Conservation (phyloP, 2,329 filamentous ascomycete species). For the Calonectria pteridis region DNA sequence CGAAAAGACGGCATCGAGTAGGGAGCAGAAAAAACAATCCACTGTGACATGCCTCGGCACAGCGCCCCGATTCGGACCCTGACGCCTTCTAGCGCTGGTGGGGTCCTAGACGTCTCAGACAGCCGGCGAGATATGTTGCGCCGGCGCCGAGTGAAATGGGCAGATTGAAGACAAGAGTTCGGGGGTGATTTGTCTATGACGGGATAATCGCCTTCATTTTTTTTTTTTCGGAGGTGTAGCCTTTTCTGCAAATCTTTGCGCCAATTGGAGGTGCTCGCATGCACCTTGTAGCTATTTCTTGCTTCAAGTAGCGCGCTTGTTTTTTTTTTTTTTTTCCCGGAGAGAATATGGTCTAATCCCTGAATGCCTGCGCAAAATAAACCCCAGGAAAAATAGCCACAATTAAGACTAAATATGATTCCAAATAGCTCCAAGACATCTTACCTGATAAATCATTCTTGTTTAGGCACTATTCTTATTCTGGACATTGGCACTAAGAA, state of each 20-base stretch:
- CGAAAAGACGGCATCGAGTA: neutral
- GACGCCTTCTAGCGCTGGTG: conserved; percentile 29
- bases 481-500: neutral
- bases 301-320: neutral
- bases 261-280: neutral
- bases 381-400: neutral
- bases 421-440: neutral
- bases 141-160: conserved; percentile 32
- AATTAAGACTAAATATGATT: neutral
- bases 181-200: neutral
- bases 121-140: conserved; percentile 35
- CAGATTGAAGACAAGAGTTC: neutral
- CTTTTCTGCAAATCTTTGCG: neutral
- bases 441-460: neutral
- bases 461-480: neutral
- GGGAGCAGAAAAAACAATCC: neutral
- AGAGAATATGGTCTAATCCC: neutral
- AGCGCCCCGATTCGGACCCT: conserved; percentile 34
- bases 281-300: neutral
- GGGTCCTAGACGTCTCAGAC: conserved; percentile 22
- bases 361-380: neutral
- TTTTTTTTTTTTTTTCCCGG: neutral
- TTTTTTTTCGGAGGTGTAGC: neutral
- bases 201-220: neutral
- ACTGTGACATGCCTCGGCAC: conserved; percentile 39